Base-by-base conservation (phyloP, 495 filamentous ascomycete genomes). In the Neurospora sp. region DNA sequence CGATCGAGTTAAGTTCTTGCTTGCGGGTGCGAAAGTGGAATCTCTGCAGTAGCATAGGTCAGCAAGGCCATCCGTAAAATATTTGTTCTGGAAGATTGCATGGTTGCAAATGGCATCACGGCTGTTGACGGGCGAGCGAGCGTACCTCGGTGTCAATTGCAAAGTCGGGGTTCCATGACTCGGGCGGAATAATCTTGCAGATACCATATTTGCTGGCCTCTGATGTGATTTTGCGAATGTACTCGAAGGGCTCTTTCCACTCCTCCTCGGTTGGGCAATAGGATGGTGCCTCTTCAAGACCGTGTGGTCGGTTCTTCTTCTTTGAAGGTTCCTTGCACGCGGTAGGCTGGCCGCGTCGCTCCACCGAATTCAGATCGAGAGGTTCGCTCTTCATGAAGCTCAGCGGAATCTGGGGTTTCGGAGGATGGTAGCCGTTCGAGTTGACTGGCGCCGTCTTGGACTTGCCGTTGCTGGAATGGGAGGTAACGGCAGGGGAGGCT, bases 11-110 rank as follows among this genome's bases (percentile, higher is more conserved):
- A 69, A 99, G 88, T 80, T 99, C 96, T 83, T 98, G 96, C 81
- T 94, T 93, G 81, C 96, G 89, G 8, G 96, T 99, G 72, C 93
- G 90, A 82, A 99, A 99, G 80, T 98, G 96, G 79, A 99, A 99
- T 80, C 90, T 90, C 96, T 98, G 76, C 73, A 74, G n/a, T 12
- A 16, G 8, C 4, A 38, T 10, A 20, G 70, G 76, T 79, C 62
- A 80, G 77, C 39, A 71, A 4, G n/a, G 16, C 12, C 12, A 27
- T 31, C 8, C 18, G 14, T 41, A 23, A 4, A 73, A 18, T 40
- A 12, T 11, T 11, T n/a, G 66, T 12, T 46, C 27, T 12, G 23
- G 7, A 54, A 27, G 20, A 54, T 37, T 35, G 27, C 73, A n/a
- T 31, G n/a, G n/a, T 41, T 42, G 48, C 35, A n/a, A 12, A 27